A percentile compares a stretch with the other conserved stretches of the same genome.
Conservation (phyloP, 169 alveolate genomes). For the Eimeria sp. region DNA sequence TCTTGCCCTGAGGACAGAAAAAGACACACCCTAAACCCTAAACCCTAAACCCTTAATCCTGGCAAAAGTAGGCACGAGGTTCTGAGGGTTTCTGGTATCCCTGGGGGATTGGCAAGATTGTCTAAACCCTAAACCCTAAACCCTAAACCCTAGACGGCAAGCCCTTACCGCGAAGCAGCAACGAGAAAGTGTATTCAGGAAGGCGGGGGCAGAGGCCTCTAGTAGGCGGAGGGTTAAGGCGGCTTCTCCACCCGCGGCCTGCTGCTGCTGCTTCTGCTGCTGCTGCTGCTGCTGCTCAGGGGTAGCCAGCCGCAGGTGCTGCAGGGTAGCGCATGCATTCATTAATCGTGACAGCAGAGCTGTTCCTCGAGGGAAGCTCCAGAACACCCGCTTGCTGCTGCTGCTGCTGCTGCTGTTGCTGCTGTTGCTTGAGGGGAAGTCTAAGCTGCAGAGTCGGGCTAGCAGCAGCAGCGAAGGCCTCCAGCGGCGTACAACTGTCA, state of each 20-base stretch:
- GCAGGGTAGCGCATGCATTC: not conserved
- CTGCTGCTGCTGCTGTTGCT: no score
- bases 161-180: not conserved
- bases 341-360: not conserved
- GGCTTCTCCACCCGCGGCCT: not conserved
- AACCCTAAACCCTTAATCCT: no score
- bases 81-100: no score
- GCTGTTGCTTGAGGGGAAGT: not conserved
- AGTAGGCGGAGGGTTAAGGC: not conserved
- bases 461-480: conserved; percentile 8
- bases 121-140: no score
- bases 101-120: no score
- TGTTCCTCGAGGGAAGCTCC: conserved; percentile 14
- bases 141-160: no score
- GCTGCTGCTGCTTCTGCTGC: not conserved
- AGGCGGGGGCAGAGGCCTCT: conserved; percentile 16
- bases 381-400: not conserved
- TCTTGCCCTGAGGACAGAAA: not conserved
- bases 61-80: no score
- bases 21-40: no score
- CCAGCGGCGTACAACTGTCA: not conserved
- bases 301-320: not conserved
- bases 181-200: not conserved
- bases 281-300: conserved; percentile 11
- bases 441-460: not conserved